phyloP scores from a whole-genome alignment of 2,329 filamentous ascomycete species.

The Colletotrichum truncatum region DNA sequence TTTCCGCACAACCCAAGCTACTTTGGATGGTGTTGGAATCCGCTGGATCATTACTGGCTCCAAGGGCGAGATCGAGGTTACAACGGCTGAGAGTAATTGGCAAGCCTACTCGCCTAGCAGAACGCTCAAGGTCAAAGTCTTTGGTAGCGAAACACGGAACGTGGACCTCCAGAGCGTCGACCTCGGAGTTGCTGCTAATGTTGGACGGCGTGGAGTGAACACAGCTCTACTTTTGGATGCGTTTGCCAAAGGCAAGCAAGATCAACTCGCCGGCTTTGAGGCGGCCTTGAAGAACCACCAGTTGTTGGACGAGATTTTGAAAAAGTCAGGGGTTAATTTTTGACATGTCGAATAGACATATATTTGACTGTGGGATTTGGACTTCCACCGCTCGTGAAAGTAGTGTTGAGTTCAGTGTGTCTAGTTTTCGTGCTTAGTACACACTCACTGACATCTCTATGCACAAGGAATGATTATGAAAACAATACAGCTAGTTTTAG shows the following conservation, averaged over 20 bases:
- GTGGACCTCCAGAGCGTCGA: constrained; percentile 24
- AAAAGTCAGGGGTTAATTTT: constrained; percentile 4
- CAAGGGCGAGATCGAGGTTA: constrained; percentile 44
- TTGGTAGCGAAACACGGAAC: constrained; percentile 11
- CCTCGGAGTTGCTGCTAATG: constrained; percentile 9
- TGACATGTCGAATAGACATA: no score
- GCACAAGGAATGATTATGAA: no score
- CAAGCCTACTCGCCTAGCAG: constrained; percentile 26
- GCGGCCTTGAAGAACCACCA: constrained; percentile 34
- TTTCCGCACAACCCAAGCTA: constrained; percentile 32
- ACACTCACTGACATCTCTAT: no score
- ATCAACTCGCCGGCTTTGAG: constrained; percentile 32
- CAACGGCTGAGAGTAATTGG: constrained; percentile 23
- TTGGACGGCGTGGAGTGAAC: constrained; percentile 31
- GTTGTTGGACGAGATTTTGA: constrained; percentile 34
- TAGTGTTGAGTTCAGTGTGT: no score
- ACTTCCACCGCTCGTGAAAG: no score
- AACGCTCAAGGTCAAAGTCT: constrained; percentile 32
- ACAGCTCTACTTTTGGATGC: constrained; percentile 32
- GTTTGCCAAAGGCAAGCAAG: constrained; percentile 33
- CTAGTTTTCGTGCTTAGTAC: no score
- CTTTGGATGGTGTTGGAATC: constrained; percentile 35
- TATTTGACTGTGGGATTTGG: no score
- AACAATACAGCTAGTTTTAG: no score
- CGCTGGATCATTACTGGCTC: constrained; percentile 48